phyloP scores from a whole-genome alignment of 2,329 filamentous ascomycete species.

The Aspergillus fructus region DNA sequence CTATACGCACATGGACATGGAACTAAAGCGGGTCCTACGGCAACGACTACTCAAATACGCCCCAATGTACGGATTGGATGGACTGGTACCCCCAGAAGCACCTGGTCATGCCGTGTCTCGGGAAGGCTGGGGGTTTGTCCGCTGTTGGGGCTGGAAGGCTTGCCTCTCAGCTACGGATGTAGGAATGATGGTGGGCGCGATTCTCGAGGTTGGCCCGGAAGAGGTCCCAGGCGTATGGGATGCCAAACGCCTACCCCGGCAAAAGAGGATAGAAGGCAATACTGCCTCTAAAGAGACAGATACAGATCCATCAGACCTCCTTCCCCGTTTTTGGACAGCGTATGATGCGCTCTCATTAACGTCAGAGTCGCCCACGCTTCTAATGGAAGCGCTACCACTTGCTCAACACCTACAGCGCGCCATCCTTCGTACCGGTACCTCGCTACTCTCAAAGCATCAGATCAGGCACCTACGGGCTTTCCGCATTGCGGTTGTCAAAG shows the following conservation, averaged over 20 bases:
- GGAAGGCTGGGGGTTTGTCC: conserved; percentile 95
- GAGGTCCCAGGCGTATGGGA: conserved; percentile 36
- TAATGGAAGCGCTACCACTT: conserved; percentile 74
- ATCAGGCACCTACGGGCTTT: conserved; percentile 91
- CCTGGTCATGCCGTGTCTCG: conserved; percentile 71
- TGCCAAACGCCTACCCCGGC: conserved; percentile 26
- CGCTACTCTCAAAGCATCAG: conserved; percentile 87
- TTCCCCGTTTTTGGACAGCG: conserved; percentile 57
- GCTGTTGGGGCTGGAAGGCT: conserved; percentile 96
- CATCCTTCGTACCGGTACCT: conserved; percentile 89
- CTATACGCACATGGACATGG: conserved; percentile 98
- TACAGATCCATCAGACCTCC: conserved; percentile 32
- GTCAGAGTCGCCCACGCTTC: conserved; percentile 47
- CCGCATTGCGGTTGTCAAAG: conserved; percentile 92
- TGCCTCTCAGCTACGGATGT: conserved; percentile 92
- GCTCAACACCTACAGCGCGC: conserved; percentile 89
- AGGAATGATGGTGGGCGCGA: conserved; percentile 85
- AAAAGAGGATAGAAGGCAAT: conserved; percentile 17
- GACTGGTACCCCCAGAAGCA: conserved; percentile 78
- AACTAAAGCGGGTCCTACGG: conserved; percentile 83
- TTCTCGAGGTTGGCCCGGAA: conserved; percentile 77
- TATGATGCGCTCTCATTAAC: conserved; percentile 56
- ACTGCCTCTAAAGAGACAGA: conserved; percentile 16
- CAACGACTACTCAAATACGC: conserved; percentile 88
- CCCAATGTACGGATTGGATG: conserved; percentile 88